Evolutionary conservation across 305 asterid species (phyloP).

Genomic region (Salvia sclarea): DNA sequence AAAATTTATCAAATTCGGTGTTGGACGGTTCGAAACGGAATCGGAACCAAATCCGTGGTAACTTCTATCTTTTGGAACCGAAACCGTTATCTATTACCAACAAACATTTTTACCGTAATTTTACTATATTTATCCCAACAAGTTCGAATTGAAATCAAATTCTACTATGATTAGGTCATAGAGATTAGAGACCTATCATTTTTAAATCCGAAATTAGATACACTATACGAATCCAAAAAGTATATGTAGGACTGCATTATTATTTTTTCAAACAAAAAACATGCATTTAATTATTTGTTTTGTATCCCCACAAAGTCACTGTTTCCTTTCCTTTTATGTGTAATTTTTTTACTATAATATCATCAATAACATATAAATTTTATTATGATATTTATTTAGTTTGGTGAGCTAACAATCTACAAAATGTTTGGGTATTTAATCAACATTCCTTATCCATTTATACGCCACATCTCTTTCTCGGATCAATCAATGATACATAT

Average conservation of each 20-base stretch:
- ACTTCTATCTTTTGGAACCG: no score
- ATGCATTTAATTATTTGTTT: conserved; percentile 7
- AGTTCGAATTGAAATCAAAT: no score
- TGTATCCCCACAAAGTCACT: not conserved
- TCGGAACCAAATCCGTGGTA: no score
- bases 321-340: no score
- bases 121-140: no score
- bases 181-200: not conserved
- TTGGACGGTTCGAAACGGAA: no score
- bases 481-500: conserved; percentile 22
- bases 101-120: no score
- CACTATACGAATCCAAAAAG: not conserved
- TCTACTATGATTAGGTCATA: not conserved
- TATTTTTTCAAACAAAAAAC: not conserved
- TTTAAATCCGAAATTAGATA: not conserved
- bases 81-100: no score
- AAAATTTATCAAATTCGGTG: no score
- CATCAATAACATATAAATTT: not conserved
- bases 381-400: conserved; percentile 24
- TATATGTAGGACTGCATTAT: not conserved
- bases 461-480: conserved; percentile 22
- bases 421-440: conserved; percentile 23
- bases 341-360: no score
- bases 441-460: conserved; percentile 24
- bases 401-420: conserved; percentile 37